Percentiles rank a stretch among this genome's conserved stretches.
Conservation (phyloP, 2,329 filamentous ascomycete genomes). For the Talaromyces sp. region DNA sequence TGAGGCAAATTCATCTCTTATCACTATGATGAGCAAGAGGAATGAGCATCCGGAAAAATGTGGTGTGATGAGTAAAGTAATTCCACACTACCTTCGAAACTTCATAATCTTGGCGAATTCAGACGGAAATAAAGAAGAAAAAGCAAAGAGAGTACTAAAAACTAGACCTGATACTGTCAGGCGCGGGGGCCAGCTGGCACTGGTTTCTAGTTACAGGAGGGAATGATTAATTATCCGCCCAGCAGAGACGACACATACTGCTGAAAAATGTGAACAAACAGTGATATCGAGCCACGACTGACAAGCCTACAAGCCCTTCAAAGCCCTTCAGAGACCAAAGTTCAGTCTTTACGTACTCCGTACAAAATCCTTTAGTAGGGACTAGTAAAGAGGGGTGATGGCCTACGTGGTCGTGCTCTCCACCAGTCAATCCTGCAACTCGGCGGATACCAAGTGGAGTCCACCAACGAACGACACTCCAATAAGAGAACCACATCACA, state of each 20-base stretch:
- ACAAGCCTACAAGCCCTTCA: neutral
- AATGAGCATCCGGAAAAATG: neutral
- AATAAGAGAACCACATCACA: neutral
- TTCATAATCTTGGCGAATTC: neutral
- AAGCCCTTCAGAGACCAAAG: neutral
- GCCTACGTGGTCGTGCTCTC: conserved; percentile 15
- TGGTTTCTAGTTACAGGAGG: neutral
- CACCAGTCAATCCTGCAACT: conserved; percentile 13
- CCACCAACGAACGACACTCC: neutral
- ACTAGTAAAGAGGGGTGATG: conserved; percentile 7
- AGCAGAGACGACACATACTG: neutral
- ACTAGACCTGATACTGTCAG: neutral
- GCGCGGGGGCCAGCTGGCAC: conserved; percentile 3
- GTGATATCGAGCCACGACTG: neutral
- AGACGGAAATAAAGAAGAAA: neutral
- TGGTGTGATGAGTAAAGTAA: neutral
- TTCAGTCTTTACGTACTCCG: neutral
- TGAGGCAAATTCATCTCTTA: neutral
- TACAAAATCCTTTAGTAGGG: neutral
- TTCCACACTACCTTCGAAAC: neutral
- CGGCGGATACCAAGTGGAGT: conserved; percentile 2
- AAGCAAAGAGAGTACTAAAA: neutral
- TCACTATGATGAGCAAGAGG: neutral
- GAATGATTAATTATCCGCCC: neutral
- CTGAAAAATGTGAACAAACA: neutral